Conservation (phyloP, 2,329 filamentous ascomycete genomes). For the Colletotrichum sp. region DNA sequence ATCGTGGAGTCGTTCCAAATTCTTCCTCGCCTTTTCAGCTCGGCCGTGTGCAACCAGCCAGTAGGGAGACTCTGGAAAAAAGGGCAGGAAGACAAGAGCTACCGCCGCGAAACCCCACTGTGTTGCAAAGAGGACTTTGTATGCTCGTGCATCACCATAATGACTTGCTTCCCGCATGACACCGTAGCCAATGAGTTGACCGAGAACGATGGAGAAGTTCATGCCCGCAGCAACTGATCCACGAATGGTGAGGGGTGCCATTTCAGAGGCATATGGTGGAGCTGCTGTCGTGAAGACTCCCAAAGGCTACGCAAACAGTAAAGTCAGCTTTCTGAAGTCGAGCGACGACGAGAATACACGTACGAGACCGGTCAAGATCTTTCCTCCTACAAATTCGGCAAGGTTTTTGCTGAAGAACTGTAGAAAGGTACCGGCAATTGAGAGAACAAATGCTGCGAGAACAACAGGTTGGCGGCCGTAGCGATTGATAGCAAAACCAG, state of each 20-base stretch:
- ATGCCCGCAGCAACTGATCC: slow-evolving; percentile 27
- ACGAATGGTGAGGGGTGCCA: slow-evolving; percentile 28
- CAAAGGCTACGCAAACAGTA: background rate
- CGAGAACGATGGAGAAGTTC: slow-evolving; percentile 23
- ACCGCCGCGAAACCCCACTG: slow-evolving; percentile 28
- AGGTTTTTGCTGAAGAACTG: background rate
- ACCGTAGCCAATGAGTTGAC: slow-evolving; percentile 19
- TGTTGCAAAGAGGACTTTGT: slow-evolving; percentile 33
- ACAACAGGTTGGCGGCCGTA: background rate
- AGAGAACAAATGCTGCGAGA: background rate
- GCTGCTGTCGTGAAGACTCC: slow-evolving; percentile 23
- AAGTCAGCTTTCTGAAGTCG: background rate
- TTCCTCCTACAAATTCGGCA: background rate
- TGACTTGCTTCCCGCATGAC: slow-evolving; percentile 28
- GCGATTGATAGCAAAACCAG: background rate
- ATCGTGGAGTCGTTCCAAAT: background rate
- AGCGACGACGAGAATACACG: background rate
- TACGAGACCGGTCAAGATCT: background rate
- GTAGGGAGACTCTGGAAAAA: background rate
- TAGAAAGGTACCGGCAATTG: background rate
- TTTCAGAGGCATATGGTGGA: slow-evolving; percentile 26
- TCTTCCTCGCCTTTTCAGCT: background rate
- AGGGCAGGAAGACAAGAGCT: background rate
- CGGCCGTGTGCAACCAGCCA: background rate
- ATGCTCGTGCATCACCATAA: slow-evolving; percentile 26